These are phyloP conservation scores for Malania oleifera DNA, from an alignment of 164 flowering plant species.

Conservation along the genomic window DNA sequence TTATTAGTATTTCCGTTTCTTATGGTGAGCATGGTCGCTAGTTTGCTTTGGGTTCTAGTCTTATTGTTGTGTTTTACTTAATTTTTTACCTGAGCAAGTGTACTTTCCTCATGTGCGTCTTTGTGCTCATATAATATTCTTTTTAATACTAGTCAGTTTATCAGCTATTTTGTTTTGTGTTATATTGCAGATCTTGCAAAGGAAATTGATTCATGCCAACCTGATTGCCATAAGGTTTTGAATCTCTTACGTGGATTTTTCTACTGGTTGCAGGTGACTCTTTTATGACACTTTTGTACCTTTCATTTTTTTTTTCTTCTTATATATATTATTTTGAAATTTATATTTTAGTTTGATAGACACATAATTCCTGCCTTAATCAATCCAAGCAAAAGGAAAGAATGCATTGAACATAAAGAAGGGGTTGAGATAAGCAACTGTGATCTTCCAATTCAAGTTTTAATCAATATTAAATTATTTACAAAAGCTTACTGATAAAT, in stretches of 20 bases:
- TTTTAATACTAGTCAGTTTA: neutral
- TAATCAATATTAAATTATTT: too few relatives aligned
- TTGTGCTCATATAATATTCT: neutral
- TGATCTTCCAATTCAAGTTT: too few relatives aligned
- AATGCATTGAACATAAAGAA: too few relatives aligned
- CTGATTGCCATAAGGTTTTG: constrained; percentile 21
- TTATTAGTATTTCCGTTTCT: too few relatives aligned
- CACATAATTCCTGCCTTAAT: too few relatives aligned
- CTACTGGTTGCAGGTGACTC: constrained; percentile 35
- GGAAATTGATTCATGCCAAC: constrained; percentile 8
- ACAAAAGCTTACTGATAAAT: too few relatives aligned
- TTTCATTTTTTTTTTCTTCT: neutral
- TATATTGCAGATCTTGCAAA: constrained; percentile 26
- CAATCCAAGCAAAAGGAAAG: too few relatives aligned
- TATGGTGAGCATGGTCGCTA: too few relatives aligned
- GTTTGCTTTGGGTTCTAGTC: too few relatives aligned
- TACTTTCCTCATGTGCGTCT: neutral
- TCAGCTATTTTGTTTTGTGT: neutral
- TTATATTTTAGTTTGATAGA: neutral
- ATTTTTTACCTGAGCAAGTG: neutral
- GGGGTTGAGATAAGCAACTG: too few relatives aligned
- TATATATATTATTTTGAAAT: too few relatives aligned
- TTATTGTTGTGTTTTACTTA: neutral
- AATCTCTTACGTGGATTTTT: constrained; percentile 48
- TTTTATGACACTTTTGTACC: neutral